Conservation (phyloP, 164 flowering plant species). For the Piper betle region DNA sequence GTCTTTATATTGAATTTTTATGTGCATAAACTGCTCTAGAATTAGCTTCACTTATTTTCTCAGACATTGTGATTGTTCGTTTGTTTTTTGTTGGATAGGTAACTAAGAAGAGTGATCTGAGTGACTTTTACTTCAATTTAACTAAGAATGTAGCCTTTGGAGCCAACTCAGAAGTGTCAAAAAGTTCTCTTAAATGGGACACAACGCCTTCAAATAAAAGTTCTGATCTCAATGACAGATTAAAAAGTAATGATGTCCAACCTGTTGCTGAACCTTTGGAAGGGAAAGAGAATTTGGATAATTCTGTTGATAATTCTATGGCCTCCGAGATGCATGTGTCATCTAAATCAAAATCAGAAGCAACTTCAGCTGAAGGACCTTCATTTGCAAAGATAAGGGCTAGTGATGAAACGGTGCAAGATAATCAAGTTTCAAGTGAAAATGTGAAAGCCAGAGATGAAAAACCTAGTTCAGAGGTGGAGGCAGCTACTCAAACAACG, state of each 20-base stretch:
- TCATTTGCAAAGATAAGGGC: background rate
- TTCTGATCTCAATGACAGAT: background rate
- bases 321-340: background rate
- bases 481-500: background rate
- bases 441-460: conserved; percentile 7
- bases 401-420: background rate
- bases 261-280: background rate
- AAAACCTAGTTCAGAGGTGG: background rate
- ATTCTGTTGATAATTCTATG: background rate
- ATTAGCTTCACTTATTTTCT: background rate
- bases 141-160: conserved; percentile 14
- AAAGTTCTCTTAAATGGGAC: background rate
- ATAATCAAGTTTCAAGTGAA: conserved; percentile 3
- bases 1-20: background rate
- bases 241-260: background rate
- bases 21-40: background rate
- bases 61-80: background rate
- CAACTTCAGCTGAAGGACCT: background rate
- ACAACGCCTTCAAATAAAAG: background rate
- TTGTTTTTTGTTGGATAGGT: conserved; percentile 4
- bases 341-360: background rate
- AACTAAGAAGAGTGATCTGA: conserved; percentile 12
- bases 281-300: background rate
- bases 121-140: conserved; percentile 13
- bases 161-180: background rate